Evolutionary conservation across 1,139 yeast species (phyloP).

Genomic region (Pichia sp.): DNA sequence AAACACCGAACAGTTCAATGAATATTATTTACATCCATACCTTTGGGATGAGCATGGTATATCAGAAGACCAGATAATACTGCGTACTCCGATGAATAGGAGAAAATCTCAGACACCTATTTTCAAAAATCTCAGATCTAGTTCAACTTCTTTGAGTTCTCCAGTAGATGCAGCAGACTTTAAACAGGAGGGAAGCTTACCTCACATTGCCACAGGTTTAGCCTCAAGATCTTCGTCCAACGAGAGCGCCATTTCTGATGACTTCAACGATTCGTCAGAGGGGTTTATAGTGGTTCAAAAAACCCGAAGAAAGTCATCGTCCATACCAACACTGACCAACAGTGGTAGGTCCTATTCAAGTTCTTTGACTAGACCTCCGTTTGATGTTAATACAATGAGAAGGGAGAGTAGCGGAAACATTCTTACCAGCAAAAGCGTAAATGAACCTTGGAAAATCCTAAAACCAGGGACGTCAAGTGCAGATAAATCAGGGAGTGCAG

Average conservation of each 20-base stretch:
- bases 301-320: slow-evolving; percentile 21
- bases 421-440: background rate
- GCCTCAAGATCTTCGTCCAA: slow-evolving; percentile 15
- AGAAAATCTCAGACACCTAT: slow-evolving; percentile 1
- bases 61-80: slow-evolving; percentile 43
- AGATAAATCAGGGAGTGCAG: background rate
- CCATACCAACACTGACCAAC: background rate
- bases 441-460: slow-evolving; percentile 9
- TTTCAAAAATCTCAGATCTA: slow-evolving; percentile 1
- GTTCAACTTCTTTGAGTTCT: background rate
- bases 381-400: background rate
- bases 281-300: slow-evolving; percentile 16
- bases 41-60: slow-evolving; percentile 22
- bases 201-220: background rate
- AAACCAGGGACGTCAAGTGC: background rate
- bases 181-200: background rate
- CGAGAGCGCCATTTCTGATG: slow-evolving; percentile 28
- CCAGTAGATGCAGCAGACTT: background rate
- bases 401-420: background rate
- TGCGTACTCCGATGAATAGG: slow-evolving; percentile 14
- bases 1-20: slow-evolving; percentile 42
- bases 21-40: slow-evolving; percentile 44
- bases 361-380: background rate
- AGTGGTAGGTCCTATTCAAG: slow-evolving; percentile 5
- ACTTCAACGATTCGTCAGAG: slow-evolving; percentile 8